phyloP scores from a whole-genome alignment of 345 rosid genomes.

The Euphorbia peplus region DNA sequence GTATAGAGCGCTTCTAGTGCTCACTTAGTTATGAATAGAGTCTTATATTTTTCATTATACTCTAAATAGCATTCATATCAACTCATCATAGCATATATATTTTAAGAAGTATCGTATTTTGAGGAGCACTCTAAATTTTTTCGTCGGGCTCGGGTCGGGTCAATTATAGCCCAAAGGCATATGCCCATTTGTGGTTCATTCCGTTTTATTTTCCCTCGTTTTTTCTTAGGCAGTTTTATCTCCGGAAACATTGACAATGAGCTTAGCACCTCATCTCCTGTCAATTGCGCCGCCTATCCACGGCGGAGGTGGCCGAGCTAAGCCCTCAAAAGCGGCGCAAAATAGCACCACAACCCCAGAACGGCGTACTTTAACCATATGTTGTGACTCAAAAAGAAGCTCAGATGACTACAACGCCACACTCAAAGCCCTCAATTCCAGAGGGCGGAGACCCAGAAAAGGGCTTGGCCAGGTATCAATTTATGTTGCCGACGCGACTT shows the following conservation, averaged over 20 bases:
- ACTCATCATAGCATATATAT: no score
- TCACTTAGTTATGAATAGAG: no score
- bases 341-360: slow-evolving; percentile 2
- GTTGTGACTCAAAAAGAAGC: slow-evolving; percentile 41
- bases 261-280: slow-evolving; percentile 23
- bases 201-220: no score
- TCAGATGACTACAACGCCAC: slow-evolving; percentile 85
- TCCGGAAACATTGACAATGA: neutral
- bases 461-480: slow-evolving; percentile 98
- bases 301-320: neutral
- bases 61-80: no score
- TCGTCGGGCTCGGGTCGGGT: no score
- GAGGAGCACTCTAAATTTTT: no score
- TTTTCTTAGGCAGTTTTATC: neutral
- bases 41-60: no score
- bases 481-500: no score
- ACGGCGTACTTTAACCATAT: slow-evolving; percentile 17
- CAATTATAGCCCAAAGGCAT: no score
- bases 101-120: no score
- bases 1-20: no score
- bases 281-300: slow-evolving; percentile 21
- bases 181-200: no score
- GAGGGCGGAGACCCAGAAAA: slow-evolving; percentile 77
- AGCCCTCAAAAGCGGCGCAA: slow-evolving; percentile 14
- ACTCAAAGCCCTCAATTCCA: slow-evolving; percentile 78